A percentile compares a stretch with the other conserved stretches of the same genome.
phyloP scores from a whole-genome alignment of 2,329 filamentous ascomycete genomes.

The Aspergillus quadricinctus region DNA sequence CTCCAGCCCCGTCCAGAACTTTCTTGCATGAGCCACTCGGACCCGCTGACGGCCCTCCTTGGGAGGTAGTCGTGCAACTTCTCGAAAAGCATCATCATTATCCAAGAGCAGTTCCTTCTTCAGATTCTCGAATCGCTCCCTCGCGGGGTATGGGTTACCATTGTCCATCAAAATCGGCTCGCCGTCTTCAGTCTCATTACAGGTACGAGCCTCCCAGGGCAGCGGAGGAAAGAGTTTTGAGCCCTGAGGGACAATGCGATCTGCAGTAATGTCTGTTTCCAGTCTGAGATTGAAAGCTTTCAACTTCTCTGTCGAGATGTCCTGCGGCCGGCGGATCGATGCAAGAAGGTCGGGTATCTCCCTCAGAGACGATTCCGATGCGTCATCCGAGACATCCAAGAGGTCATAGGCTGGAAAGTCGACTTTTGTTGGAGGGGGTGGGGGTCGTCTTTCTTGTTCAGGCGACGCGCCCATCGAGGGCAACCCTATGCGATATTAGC shows the following conservation, averaged over 20 bases:
- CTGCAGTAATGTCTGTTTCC: conserved; percentile 31
- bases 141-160: conserved; percentile 45
- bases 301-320: conserved; percentile 38
- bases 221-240: conserved; percentile 35
- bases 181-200: conserved; percentile 18
- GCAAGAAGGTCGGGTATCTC: conserved; percentile 44
- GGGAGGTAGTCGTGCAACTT: conserved; percentile 47
- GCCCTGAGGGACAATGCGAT: conserved; percentile 33
- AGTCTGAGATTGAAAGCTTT: conserved; percentile 40
- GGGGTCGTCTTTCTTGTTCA: conserved; percentile 45
- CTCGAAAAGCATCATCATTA: conserved; percentile 56
- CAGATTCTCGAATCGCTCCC: conserved; percentile 46
- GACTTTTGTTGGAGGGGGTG: conserved; percentile 46
- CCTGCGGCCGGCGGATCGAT: conserved; percentile 36
- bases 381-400: conserved; percentile 29
- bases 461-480: conserved; percentile 30
- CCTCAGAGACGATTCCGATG: conserved; percentile 32
- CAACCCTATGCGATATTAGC: conserved; percentile 23
- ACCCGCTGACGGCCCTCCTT: conserved; percentile 44
- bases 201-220: conserved; percentile 29
- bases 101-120: conserved; percentile 50
- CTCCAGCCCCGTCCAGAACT: conserved; percentile 58
- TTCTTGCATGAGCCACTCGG: conserved; percentile 53
- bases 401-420: conserved; percentile 49
- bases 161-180: conserved; percentile 42